These are phyloP conservation scores for Verticillium alfalfae DNA, from an alignment of 2,329 filamentous ascomycete species.

Conservation along the genomic window DNA sequence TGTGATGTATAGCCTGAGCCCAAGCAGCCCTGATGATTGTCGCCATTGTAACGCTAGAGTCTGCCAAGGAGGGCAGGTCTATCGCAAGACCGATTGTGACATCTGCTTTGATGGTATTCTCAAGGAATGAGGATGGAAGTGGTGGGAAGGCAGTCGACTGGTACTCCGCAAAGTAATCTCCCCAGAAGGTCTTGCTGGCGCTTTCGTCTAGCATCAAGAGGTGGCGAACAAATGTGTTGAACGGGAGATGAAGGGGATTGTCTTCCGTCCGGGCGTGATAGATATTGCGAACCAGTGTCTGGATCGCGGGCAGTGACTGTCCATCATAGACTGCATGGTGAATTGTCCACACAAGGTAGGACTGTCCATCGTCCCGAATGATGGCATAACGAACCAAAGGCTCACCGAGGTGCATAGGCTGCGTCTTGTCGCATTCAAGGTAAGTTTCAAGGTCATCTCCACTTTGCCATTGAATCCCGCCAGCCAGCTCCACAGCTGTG, in stretches of 20 bases:
- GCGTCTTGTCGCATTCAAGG: constrained; percentile 1
- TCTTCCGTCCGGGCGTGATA: background rate
- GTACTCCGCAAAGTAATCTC: background rate
- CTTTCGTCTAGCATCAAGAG: background rate
- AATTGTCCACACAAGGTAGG: constrained; percentile 21
- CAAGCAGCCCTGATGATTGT: constrained; percentile 18
- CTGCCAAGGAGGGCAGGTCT: background rate
- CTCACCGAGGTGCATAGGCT: constrained; percentile 13
- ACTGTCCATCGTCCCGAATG: background rate
- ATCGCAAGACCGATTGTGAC: background rate
- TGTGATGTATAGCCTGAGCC: constrained; percentile 26
- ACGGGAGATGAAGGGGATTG: background rate
- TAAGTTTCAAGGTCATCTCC: constrained; percentile 5
- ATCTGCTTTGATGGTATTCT: background rate
- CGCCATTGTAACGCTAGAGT: constrained; percentile 7
- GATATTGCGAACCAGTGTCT: background rate
- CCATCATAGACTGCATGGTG: constrained; percentile 25
- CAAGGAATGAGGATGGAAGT: background rate
- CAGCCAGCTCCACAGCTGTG: background rate
- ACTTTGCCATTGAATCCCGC: constrained; percentile 1
- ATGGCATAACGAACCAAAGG: constrained; percentile 14
- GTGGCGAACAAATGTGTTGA: background rate
- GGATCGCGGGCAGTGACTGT: background rate
- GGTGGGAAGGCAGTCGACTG: background rate
- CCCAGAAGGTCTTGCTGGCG: background rate